Percentiles rank a stretch among this genome's conserved stretches.
Evolutionary conservation across 495 filamentous ascomycete species (phyloP).

Genomic region (Penicillium taxi): DNA sequence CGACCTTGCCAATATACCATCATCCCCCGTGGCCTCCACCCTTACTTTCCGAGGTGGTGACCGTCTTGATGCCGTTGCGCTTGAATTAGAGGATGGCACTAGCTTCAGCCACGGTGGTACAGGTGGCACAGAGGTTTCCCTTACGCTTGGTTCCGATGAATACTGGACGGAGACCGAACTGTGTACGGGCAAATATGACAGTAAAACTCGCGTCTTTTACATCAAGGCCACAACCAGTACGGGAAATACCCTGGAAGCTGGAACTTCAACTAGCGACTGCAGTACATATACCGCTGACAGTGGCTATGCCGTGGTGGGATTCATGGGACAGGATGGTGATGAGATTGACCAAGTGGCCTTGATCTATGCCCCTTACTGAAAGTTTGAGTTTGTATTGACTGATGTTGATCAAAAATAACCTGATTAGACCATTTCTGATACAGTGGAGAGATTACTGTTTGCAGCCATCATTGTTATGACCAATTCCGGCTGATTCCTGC

Average conservation of each 20-base stretch:
- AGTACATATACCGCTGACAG: slow-evolving; percentile 37
- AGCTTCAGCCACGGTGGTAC: slow-evolving; percentile 47
- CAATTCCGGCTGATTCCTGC: too few species aligned
- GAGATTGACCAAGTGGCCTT: slow-evolving; percentile 55
- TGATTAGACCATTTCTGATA: too few species aligned
- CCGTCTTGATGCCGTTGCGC: slow-evolving; percentile 43
- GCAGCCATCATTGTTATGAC: too few species aligned
- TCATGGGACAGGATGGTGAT: slow-evolving; percentile 48
- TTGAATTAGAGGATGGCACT: slow-evolving; percentile 41
- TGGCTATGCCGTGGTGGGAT: slow-evolving; percentile 53
- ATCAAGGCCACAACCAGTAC: slow-evolving; percentile 45
- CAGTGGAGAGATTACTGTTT: too few species aligned
- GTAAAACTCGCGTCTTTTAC: slow-evolving; percentile 49
- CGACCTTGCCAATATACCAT: slow-evolving; percentile 33
- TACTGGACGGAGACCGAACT: slow-evolving; percentile 42
- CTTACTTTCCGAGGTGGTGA: slow-evolving; percentile 43
- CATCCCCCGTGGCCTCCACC: slow-evolving; percentile 23
- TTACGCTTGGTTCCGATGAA: slow-evolving; percentile 41
- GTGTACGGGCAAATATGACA: slow-evolving; percentile 44
- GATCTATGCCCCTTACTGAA: slow-evolving; percentile 31
- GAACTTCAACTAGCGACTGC: slow-evolving; percentile 44
- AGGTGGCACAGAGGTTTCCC: slow-evolving; percentile 36
- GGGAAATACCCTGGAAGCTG: slow-evolving; percentile 41
- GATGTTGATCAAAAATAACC: too few species aligned
- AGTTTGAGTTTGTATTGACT: too few species aligned